Percentiles rank a stretch among this genome's conserved stretches.
phyloP scores from a whole-genome alignment of 225 moss, liverwort and hornwort species.

The Lunularia cruciata region DNA sequence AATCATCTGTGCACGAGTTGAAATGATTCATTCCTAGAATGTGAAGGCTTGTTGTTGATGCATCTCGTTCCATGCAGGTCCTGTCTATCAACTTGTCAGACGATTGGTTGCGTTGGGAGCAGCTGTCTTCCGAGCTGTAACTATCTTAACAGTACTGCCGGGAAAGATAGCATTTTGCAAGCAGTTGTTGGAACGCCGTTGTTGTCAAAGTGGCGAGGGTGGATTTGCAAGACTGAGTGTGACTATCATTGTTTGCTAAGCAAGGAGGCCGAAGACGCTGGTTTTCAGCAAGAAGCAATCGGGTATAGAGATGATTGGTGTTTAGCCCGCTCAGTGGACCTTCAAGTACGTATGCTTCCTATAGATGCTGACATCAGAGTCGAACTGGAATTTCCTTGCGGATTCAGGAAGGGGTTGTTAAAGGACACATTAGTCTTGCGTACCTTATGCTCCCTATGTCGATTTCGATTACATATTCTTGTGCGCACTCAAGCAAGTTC shows the following conservation, averaged over 20 bases:
- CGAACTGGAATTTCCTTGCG: too few species aligned
- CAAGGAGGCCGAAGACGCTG: constrained; percentile 37
- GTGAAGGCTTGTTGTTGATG: not conserved
- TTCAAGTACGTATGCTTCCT: constrained; percentile 19
- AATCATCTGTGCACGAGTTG: not conserved
- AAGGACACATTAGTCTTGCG: too few species aligned
- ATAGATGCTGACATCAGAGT: too few species aligned
- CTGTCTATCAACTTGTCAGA: constrained; percentile 32
- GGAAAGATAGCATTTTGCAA: not conserved
- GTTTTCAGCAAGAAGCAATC: constrained; percentile 31
- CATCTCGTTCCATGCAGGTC: constrained; percentile 14
- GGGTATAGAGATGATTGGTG: constrained; percentile 40
- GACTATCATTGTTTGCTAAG: constrained; percentile 35
- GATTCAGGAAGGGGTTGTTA: too few species aligned
- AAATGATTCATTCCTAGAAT: not conserved
- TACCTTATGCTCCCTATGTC: too few species aligned
- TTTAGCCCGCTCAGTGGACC: constrained; percentile 31
- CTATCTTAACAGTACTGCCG: constrained; percentile 17
- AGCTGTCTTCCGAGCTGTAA: constrained; percentile 39
- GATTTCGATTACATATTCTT: too few species aligned
- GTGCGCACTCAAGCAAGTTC: too few species aligned
- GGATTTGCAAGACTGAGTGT: constrained; percentile 40
- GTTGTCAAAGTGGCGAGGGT: constrained; percentile 36
- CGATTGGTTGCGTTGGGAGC: constrained; percentile 33
- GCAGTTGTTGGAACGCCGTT: not conserved